These are phyloP conservation scores for Fusarium nurragi DNA, from an alignment of 2,329 filamentous ascomycete genomes.

Conservation along the genomic window DNA sequence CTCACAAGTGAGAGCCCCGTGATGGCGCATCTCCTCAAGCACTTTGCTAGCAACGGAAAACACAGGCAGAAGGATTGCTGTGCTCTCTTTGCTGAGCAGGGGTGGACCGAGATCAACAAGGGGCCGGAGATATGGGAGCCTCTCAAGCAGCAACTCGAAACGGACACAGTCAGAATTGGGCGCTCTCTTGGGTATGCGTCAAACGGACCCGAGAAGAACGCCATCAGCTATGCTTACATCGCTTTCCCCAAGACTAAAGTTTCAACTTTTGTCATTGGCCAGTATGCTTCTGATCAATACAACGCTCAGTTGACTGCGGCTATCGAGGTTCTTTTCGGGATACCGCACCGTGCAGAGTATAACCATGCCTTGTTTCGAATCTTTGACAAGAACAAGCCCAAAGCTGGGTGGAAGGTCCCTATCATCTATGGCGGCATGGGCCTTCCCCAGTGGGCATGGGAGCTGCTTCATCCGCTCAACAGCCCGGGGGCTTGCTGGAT, in stretches of 20 bases:
- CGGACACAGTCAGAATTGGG: conserved; percentile 33
- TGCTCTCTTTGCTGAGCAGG: conserved; percentile 38
- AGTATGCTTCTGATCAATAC: conserved; percentile 44
- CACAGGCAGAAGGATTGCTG: conserved; percentile 19
- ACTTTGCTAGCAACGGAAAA: background rate
- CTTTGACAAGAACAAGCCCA: conserved; percentile 9
- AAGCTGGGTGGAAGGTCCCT: background rate
- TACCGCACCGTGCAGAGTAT: background rate
- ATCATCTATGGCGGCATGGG: conserved; percentile 31
- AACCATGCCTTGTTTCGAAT: conserved; percentile 36
- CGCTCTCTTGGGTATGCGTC: conserved; percentile 6
- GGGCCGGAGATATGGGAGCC: conserved; percentile 37
- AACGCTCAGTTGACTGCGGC: conserved; percentile 38
- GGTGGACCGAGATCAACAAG: background rate
- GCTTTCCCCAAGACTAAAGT: conserved; percentile 30
- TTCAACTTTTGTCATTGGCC: conserved; percentile 3
- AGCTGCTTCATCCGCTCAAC: conserved; percentile 33
- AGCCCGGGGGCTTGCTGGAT: conserved; percentile 25
- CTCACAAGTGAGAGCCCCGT: background rate
- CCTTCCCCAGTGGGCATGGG: conserved; percentile 19
- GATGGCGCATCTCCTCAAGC: background rate
- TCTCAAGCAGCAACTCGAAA: conserved; percentile 11
- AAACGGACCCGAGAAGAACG: background rate
- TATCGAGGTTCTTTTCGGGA: conserved; percentile 43
- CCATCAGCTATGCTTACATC: conserved; percentile 34